Base-by-base conservation (phyloP, 179 eudicot genomes). In the Spinacia oleracea region DNA sequence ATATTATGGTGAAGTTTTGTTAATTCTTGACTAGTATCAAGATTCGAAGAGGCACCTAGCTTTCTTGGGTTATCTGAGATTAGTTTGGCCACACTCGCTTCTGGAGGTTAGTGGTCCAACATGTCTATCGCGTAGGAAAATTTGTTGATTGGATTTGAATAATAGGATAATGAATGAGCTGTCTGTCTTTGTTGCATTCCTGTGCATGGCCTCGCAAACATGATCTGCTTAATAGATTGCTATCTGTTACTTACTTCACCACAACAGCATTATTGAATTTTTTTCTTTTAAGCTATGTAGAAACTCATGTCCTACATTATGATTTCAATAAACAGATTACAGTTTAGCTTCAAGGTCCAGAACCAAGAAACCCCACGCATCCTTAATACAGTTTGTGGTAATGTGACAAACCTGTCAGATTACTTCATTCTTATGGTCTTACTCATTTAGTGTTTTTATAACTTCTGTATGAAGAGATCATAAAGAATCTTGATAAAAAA, bases 11-110 rank as follows among this genome's bases (percentile, higher is more conserved):
- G 70, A 63, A 63, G n/a, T 31, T 46, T 76, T 79, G 81, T 82
- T n/a, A 73, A 40, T 76, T 18, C 91, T 88, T 90, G 68, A 88
- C 84, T 35, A 35, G 59, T 63, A 75, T 77, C 71, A 74, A 94
- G 98, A 84, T 84, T 92, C 48, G 97, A 93, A 43, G 97, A 93
- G 40, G 85, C 93, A 7, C 68, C 87, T 78, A 91, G 86, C 85
- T 86, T 95, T 77, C 90, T 95, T 79, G 98, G 98, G 9, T 89
- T 95, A 63, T 95, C 98, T 69, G 97, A 93, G 71, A 91, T 77
- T 55, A 87, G 89, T 80, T 88, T 95, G 66, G 97, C 97, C 64
- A 87, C 97, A 12, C 89, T 95, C 56, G 95, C 92, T 65, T 87
- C 97, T 76, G 87, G 89, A 89, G 98, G 98, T 94, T 58, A 87